These are phyloP conservation scores for Fusarium nisikadoi DNA, from an alignment of 2,329 filamentous ascomycete genomes.

Conservation along the genomic window DNA sequence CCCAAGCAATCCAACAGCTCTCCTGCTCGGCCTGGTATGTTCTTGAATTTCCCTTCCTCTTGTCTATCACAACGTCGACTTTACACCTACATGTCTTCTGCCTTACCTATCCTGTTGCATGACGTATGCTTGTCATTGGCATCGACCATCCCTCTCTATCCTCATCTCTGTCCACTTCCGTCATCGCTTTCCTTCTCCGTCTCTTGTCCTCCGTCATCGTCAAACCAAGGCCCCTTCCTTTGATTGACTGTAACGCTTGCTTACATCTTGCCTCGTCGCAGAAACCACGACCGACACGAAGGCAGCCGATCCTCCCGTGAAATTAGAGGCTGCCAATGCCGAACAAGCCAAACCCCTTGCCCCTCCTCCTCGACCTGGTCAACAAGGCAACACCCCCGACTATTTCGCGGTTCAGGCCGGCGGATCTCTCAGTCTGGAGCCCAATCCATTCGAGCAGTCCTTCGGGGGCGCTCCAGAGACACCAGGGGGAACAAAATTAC, in stretches of 20 bases:
- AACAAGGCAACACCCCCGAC: constrained; percentile 67
- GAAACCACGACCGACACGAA: constrained; percentile 60
- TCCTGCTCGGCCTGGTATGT: constrained; percentile 57
- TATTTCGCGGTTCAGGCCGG: constrained; percentile 72
- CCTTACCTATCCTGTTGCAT: constrained; percentile 24
- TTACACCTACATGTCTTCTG: neutral
- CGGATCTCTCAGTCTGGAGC: constrained; percentile 77
- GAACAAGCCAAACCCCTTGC: constrained; percentile 74
- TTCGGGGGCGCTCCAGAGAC: constrained; percentile 82
- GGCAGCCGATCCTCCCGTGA: constrained; percentile 55
- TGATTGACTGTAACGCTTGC: constrained; percentile 26
- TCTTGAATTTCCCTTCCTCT: constrained; percentile 13
- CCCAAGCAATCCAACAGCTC: constrained; percentile 58
- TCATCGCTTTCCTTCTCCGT: constrained; percentile 33
- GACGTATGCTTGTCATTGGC: constrained; percentile 43
- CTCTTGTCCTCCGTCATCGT: constrained; percentile 28
- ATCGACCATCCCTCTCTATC: constrained; percentile 27
- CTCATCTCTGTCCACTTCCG: constrained; percentile 19
- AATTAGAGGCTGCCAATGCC: constrained; percentile 64
- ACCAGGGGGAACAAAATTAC: constrained; percentile 83
- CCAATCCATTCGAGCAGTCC: constrained; percentile 96
- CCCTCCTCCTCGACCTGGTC: constrained; percentile 74
- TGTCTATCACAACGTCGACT: neutral
- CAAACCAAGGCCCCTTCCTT: constrained; percentile 21
- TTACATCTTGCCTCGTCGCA: constrained; percentile 45